phyloP scores from a whole-genome alignment of 2,329 filamentous ascomycete genomes.

The Camillea tinctor region DNA sequence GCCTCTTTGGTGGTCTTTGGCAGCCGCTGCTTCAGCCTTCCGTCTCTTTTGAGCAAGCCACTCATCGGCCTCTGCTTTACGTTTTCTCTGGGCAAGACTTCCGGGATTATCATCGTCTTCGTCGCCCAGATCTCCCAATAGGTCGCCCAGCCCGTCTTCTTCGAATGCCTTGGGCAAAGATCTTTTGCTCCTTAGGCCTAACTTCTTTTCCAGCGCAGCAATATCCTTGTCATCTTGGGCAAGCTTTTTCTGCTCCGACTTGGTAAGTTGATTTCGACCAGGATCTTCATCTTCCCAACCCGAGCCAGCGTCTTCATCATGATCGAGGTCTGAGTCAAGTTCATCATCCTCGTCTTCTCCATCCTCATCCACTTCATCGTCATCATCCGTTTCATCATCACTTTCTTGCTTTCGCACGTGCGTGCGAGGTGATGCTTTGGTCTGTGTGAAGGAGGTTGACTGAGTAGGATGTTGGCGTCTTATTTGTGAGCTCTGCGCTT shows the following conservation, averaged over 20 bases:
- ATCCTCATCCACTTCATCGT: conserved; percentile 14
- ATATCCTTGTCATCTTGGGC: conserved; percentile 87
- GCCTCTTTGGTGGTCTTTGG: conserved; percentile 9
- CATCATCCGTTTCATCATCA: conserved; percentile 28
- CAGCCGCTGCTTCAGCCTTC: conserved; percentile 38
- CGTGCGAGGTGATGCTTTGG: conserved; percentile 1
- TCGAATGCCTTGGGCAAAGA: conserved; percentile 69
- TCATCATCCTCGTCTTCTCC: conserved; percentile 10
- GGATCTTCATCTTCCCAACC: conserved; percentile 4
- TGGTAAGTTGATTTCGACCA: conserved; percentile 26
- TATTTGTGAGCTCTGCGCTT: conserved; percentile 27
- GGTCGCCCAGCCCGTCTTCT: conserved; percentile 78
- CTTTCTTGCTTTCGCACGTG: conserved; percentile 8
- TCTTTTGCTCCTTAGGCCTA: conserved; percentile 78
- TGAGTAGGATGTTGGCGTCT: conserved; percentile 7
- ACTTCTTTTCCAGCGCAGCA: conserved; percentile 77
- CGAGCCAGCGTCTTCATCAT: background rate
- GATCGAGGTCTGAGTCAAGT: conserved; percentile 8
- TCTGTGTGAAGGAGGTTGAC: conserved; percentile 9
- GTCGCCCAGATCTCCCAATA: conserved; percentile 70
- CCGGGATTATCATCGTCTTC: conserved; percentile 45
- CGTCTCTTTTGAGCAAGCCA: conserved; percentile 60
- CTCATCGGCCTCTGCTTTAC: conserved; percentile 55
- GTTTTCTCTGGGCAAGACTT: conserved; percentile 60
- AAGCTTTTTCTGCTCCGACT: conserved; percentile 59